Evolutionary conservation across 345 rosid species (phyloP), one percentile per base, ranked within the genome.

Genomic region (Excoecaria agallocha): DNA sequence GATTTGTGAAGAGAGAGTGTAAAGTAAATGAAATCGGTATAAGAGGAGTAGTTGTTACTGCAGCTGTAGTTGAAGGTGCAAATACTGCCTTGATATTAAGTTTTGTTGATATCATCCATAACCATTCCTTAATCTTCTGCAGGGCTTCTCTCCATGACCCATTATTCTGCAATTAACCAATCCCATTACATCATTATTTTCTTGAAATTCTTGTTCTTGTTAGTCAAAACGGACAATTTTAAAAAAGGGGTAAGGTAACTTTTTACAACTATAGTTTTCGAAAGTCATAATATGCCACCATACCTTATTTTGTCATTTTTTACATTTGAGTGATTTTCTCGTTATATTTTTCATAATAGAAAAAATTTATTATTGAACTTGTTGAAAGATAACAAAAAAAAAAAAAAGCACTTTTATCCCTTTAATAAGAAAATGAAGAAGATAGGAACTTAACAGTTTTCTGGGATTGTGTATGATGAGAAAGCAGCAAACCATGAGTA

Each of bases 61-160:
- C 86, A 77, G 74, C 89, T 22, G 46, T 77, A 20, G 82, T 86
- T 52, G 85, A 82, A 41, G 89, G 89, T 4, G 89, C 82, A 64
- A 86, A 70, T 24, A 83, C 8, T 39, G 45, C 68, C 66, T 68
- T 74, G 19, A 80, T 79, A 71, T 80, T 78, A 66, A 80, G 59
- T 57, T 79, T 69, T 39, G 16, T 64, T 71, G 63, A 49, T 15
- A 76, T 30, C 12, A 10, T 62, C 52, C 55, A 20, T 17, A 78
- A 59, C 12, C 63, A 55, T 74, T 30, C 62, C 60, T 55, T 81
- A 3, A 68, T 39, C 80, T 74, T 81, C 30, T 20, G 30, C 6
- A 54, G 2, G 30, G 30, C 30, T 30, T 30, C 30, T 30, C 30
- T 30, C 30, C 30, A 30, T 30, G 30, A 30, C 30, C 30, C 30